phyloP scores from a whole-genome alignment of 345 rosid species.

The Rhizophora apiculata region DNA sequence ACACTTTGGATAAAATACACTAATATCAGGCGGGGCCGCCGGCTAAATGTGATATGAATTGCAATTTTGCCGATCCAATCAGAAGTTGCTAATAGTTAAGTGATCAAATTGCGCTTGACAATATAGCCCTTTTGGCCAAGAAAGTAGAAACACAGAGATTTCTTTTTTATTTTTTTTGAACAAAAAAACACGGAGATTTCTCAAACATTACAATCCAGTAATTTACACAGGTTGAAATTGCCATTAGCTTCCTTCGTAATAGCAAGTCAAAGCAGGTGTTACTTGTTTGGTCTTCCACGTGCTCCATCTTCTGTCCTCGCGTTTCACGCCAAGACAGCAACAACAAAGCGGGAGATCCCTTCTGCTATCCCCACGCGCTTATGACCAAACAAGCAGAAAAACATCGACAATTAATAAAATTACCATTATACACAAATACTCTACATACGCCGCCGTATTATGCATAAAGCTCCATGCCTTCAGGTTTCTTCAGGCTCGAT shows the following conservation, averaged over 20 bases:
- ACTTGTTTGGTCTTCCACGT: slow-evolving; percentile 36
- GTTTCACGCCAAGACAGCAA: neutral
- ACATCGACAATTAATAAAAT: neutral
- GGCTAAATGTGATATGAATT: too few relatives aligned
- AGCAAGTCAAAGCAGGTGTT: slow-evolving; percentile 25
- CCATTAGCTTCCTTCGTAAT: neutral
- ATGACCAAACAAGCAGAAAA: neutral
- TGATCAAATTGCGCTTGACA: neutral
- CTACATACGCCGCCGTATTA: neutral
- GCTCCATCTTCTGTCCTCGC: slow-evolving; percentile 2
- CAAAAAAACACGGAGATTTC: neutral
- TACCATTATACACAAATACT: neutral
- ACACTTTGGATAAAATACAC: too few relatives aligned
- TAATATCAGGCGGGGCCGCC: too few relatives aligned
- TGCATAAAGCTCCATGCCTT: slow-evolving; percentile 29
- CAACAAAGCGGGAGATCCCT: slow-evolving; percentile 30
- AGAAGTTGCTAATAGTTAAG: too few relatives aligned
- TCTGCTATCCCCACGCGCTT: slow-evolving; percentile 33
- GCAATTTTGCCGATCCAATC: too few relatives aligned
- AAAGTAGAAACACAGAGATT: neutral
- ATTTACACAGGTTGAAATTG: slow-evolving; percentile 9
- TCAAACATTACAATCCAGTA: slow-evolving; percentile 7
- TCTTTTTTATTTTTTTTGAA: neutral
- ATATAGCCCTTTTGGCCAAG: neutral
- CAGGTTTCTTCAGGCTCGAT: slow-evolving; percentile 31